Evolutionary conservation across 2,329 filamentous ascomycete genomes (phyloP), one percentile per base, ranked within the genome.

Genomic region (Xylariaceae sp.): DNA sequence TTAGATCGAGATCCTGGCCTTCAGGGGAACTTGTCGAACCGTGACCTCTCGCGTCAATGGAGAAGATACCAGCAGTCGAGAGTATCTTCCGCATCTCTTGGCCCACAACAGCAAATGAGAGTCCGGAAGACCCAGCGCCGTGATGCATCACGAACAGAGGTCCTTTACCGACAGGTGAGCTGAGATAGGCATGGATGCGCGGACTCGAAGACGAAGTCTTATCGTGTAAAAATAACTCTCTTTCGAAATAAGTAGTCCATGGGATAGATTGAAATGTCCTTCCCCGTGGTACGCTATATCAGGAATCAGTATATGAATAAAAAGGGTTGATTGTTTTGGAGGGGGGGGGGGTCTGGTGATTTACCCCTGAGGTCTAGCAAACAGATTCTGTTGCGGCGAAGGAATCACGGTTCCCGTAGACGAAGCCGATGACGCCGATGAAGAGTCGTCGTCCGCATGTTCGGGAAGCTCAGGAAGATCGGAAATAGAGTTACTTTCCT

Each of bases 61-160:
- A 89, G 26, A 99, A 78, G 41, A 97, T 81, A 1, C 94, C 95
- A 2, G 91, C 88, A 5, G 83, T 77, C 0, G 94, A 89, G 42
- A 96, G 76, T 5, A 83, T 78, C 68, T 87, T 89, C 51, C 86
- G 81, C 58, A 97, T 84, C 68, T 95, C 88, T 44, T 83, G 79
- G 2, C 86, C 84, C 57, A 95, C 84, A 3, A 89, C 78, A 4
- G 91, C 91, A 72, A 97, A 99, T 2, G 91, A 95, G 55, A 97
- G 80, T 5, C 88, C 95, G 0, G 91, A 96, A 3, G 91, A 95
- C 12, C 94, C 94, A 41, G 89, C 94, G 40, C 94, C 94, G 72
- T 99, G 94, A 68, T 99, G 94, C 73, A 88, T 89, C 56, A 97
- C 87, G 71, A 99, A 91, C 4, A 99, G 76, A 0, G 92, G 91